These are phyloP conservation scores for Nannizzia gypsea DNA, from an alignment of 2,329 filamentous ascomycete species.

Conservation along the genomic window DNA sequence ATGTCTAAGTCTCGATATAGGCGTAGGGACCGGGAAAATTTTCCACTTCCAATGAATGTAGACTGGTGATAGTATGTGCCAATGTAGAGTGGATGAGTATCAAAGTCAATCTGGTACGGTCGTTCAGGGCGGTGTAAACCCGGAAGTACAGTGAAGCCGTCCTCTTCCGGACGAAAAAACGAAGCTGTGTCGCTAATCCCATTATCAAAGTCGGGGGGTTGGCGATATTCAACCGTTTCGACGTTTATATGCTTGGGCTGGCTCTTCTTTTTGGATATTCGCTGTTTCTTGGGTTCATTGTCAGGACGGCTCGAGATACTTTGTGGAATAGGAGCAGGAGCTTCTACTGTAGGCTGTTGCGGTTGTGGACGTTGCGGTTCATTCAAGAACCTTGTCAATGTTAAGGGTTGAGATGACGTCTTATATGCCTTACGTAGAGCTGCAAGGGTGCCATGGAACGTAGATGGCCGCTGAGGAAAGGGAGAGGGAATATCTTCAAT, in stretches of 20 bases:
- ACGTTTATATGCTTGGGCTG: constrained; percentile 37
- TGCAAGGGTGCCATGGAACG: constrained; percentile 25
- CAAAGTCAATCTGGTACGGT: constrained; percentile 43
- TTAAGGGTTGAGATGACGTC: constrained; percentile 15
- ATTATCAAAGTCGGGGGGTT: constrained; percentile 23
- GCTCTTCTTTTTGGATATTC: constrained; percentile 24
- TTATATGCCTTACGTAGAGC: constrained; percentile 23
- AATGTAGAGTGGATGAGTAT: constrained; percentile 37
- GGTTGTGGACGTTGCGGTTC: neutral
- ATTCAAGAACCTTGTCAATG: constrained; percentile 29
- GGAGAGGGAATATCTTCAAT: constrained; percentile 14
- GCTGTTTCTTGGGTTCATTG: neutral
- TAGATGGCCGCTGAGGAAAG: constrained; percentile 14
- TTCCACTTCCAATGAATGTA: constrained; percentile 48
- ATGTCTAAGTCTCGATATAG: constrained; percentile 34
- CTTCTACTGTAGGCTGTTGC: neutral
- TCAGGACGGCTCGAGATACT: neutral
- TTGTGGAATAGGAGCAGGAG: neutral
- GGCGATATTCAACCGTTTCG: constrained; percentile 35
- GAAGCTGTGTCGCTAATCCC: constrained; percentile 4
- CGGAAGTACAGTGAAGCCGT: constrained; percentile 12
- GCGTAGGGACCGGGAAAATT: constrained; percentile 37
- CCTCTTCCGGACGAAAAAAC: constrained; percentile 3
- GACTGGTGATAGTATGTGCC: constrained; percentile 46
- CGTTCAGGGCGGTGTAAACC: constrained; percentile 40